A percentile compares a stretch with the other conserved stretches of the same genome.
Conservation (phyloP, 2,329 filamentous ascomycete species). For the Paramyrothecium sp. region DNA sequence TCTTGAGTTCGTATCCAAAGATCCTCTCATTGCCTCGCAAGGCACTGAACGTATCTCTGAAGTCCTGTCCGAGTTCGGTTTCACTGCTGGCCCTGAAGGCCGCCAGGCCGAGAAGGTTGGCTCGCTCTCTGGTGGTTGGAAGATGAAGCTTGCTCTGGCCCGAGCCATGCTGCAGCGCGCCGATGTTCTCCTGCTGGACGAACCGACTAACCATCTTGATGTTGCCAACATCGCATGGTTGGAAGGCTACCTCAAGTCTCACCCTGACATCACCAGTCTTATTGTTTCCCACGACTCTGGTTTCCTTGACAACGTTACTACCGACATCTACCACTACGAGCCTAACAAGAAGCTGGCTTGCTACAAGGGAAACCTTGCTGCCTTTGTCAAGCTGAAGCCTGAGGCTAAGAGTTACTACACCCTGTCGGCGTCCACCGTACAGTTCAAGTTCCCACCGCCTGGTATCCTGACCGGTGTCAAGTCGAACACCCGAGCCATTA, state of each 20-base stretch:
- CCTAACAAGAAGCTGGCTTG: constrained; percentile 86
- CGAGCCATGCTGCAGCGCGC: constrained; percentile 95
- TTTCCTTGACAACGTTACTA: constrained; percentile 96
- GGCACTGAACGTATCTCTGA: constrained; percentile 77
- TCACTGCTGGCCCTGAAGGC: constrained; percentile 85
- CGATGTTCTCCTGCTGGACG: constrained; percentile 94
- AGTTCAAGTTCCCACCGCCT: constrained; percentile 97
- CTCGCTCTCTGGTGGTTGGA: constrained; percentile 96
- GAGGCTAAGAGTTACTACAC: constrained; percentile 99
- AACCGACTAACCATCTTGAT: constrained; percentile 98
- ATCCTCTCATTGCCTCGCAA: constrained; percentile 78
- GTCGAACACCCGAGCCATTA: constrained; percentile 88
- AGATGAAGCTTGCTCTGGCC: constrained; percentile 98
- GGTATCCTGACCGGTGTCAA: constrained; percentile 95
- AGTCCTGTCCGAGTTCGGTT: constrained; percentile 89
- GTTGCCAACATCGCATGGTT: constrained; percentile 96
- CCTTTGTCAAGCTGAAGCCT: constrained; percentile 84
- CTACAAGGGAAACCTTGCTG: constrained; percentile 79
- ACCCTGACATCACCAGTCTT: constrained; percentile 93
- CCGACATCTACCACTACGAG: constrained; percentile 99
- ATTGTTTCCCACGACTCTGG: constrained; percentile 98
- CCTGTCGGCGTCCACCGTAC: constrained; percentile 79
- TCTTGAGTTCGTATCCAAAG: constrained; percentile 86
- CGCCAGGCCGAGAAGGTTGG: constrained; percentile 88
- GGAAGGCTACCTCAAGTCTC: constrained; percentile 90